phyloP scores from a whole-genome alignment of 257 asterid species.

The Nicotiana undulata region DNA sequence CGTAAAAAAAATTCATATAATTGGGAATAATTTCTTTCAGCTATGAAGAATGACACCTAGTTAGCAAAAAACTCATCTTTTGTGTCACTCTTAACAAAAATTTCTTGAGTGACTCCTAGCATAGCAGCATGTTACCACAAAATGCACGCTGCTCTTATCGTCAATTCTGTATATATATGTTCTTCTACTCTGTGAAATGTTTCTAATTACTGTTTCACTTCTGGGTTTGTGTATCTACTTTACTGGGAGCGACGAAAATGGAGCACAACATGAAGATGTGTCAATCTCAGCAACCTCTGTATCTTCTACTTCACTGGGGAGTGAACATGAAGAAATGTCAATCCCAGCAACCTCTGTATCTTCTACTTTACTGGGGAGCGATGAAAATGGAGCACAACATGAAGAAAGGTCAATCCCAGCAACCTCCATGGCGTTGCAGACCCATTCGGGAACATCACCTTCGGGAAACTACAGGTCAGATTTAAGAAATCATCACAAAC shows the following conservation, averaged over 20 bases:
- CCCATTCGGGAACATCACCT: constrained; percentile 91
- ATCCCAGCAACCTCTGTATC: constrained; percentile 61
- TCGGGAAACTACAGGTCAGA: constrained; percentile 57
- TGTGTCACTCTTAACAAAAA: neutral
- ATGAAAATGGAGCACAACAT: constrained; percentile 34
- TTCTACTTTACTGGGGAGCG: neutral
- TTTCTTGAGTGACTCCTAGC: neutral
- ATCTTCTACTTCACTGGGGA: neutral
- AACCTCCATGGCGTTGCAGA: constrained; percentile 97
- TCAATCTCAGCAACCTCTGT: too few relatives aligned
- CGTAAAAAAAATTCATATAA: neutral
- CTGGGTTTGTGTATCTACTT: too few relatives aligned
- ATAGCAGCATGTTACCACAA: constrained; percentile 38
- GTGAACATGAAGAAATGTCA: constrained; percentile 60
- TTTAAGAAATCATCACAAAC: neutral
- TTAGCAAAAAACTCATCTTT: neutral
- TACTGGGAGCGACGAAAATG: too few relatives aligned
- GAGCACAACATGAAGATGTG: too few relatives aligned
- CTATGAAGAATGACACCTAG: neutral
- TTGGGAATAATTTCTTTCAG: neutral
- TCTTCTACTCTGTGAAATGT: neutral
- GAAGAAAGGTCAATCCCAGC: constrained; percentile 87
- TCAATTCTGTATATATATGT: neutral
- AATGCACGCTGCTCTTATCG: constrained; percentile 22
- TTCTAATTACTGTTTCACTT: neutral